Evolutionary conservation across 2,329 filamentous ascomycete genomes (phyloP), one percentile per base, ranked within the genome.

Genomic region (Pyrenochaeta sp.): DNA sequence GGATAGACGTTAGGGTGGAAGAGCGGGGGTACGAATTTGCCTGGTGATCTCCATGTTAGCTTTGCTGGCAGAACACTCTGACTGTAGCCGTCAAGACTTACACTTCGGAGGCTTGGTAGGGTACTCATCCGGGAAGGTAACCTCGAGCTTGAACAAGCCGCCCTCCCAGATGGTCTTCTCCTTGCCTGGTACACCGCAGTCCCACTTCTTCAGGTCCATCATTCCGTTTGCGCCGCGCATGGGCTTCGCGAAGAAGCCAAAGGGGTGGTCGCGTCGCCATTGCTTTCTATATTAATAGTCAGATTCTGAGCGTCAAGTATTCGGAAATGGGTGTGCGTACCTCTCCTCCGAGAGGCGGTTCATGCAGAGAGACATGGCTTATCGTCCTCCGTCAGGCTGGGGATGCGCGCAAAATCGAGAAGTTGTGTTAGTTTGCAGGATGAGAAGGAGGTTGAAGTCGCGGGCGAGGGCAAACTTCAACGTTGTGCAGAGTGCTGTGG

Each of bases 1-100:
- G 94, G 94, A 71, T 99, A 99, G 58, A 99, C 94, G 72, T 99
- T 99, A 0, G 94, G 94, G 68, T 99, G 94, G 77, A 99, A 99
- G 27, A 99, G 84, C 15, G 94, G 93, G 9, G 94, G 94, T 0
- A 87, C 84, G 68, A 99, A 99, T 82, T 96, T 96, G 85, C 92
- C 92, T 96, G 59, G 31, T 13, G 9, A 4, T 4, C 6, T 2
- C 3, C 3, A 15, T 6, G n/a, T n/a, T 22, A 28, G 23, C 22
- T 53, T 30, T 49, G 41, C 11, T 10, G 13, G n/a, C 18, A 7
- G 14, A 22, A n/a, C 22, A 21, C 24, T 17, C 35, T 17, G 18
- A 9, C 13, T 9, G 20, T 11, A 26, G 18, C 8, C 13, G 3
- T 19, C 2, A 9, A 7, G 24, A 77, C 87, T 73, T 84, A 96